Percentiles rank a stretch among this genome's conserved stretches.
Conservation (phyloP, 306 rosid genomes). For the Ormosia semicastrata region DNA sequence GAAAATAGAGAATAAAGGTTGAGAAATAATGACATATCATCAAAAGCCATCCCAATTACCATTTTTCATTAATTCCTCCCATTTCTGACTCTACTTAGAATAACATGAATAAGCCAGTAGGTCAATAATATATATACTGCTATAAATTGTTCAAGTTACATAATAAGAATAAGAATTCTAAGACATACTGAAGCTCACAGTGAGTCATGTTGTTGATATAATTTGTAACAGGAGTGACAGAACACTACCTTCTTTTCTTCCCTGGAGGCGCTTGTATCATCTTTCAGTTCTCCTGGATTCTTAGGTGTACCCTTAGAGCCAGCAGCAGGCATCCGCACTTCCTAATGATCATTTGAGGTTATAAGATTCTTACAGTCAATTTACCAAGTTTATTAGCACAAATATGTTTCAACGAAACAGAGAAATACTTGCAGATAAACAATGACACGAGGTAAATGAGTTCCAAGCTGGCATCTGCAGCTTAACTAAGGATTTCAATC, state of each 20-base stretch:
- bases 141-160: background rate
- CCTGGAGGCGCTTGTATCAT: conserved; percentile 71
- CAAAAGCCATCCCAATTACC: background rate
- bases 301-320: conserved; percentile 77
- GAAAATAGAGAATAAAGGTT: background rate
- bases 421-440: background rate
- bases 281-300: conserved; percentile 78
- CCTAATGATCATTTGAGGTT: conserved; percentile 43
- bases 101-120: background rate
- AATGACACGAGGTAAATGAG: background rate
- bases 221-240: background rate
- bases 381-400: background rate
- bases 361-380: conserved; percentile 4
- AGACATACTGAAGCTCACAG: background rate
- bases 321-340: conserved; percentile 97
- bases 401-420: background rate
- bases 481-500: background rate
- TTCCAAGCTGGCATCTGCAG: too few species aligned
- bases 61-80: background rate
- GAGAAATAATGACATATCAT: background rate
- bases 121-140: background rate
- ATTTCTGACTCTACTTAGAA: background rate
- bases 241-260: conserved; percentile 75
- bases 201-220: background rate
- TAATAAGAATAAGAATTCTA: background rate